phyloP scores from a whole-genome alignment of 1,284 basidiomycete species.

The Cryptococcus sp. region DNA sequence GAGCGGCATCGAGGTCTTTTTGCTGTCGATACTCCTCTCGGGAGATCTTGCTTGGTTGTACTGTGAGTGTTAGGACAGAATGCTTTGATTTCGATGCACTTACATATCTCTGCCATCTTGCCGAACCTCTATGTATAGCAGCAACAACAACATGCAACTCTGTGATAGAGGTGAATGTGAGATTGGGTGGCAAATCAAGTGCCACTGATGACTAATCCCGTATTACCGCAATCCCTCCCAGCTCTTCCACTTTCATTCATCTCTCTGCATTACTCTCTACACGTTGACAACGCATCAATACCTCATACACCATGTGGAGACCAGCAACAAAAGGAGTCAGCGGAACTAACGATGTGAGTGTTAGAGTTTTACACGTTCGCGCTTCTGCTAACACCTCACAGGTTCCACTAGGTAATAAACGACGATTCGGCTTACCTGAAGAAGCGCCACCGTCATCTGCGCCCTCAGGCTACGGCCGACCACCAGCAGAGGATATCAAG shows the following conservation, averaged over 20 bases:
- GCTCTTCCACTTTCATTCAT: too few relatives aligned
- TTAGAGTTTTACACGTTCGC: neutral
- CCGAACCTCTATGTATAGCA: neutral
- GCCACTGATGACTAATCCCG: too few relatives aligned
- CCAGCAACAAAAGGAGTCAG: conserved; percentile 57
- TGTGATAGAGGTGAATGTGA: too few relatives aligned
- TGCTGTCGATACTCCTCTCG: conserved; percentile 88
- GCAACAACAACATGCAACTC: too few relatives aligned
- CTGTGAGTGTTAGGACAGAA: conserved; percentile 6
- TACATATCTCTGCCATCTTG: neutral
- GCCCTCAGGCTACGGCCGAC: conserved; percentile 52
- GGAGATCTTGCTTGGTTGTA: conserved; percentile 68
- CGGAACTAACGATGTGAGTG: conserved; percentile 50
- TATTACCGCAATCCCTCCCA: too few relatives aligned
- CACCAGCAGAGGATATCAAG: conserved; percentile 35
- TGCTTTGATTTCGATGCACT: neutral
- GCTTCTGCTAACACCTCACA: conserved; percentile 14
- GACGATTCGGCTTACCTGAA: conserved; percentile 76
- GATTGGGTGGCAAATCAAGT: too few relatives aligned
- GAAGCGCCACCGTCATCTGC: conserved; percentile 42
- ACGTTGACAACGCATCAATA: neutral
- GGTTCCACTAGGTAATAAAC: conserved; percentile 61
- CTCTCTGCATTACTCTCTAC: too few relatives aligned
- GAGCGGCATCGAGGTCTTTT: conserved; percentile 91
- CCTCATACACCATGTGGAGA: conserved; percentile 64